Evolutionary conservation across 129 eudicot genomes (phyloP).

Genomic region (Flaveria linearis): DNA sequence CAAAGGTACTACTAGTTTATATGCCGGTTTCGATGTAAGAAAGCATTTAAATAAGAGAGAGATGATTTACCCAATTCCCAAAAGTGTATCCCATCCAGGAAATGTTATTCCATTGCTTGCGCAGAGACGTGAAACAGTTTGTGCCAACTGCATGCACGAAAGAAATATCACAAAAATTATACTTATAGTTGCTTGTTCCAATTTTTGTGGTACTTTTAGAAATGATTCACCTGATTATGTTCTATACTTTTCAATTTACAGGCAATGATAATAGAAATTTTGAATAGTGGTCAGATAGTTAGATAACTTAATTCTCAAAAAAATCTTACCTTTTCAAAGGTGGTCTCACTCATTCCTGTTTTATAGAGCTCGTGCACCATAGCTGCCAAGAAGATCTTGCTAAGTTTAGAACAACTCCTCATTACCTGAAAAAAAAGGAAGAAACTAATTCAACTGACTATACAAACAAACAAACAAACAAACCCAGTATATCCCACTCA

Average conservation of each 20-base stretch:
- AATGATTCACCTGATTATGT: neutral
- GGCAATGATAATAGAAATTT: neutral
- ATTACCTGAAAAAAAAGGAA: slow-evolving; percentile 57
- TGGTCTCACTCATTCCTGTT: slow-evolving; percentile 98
- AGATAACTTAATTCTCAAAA: neutral
- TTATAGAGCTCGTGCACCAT: slow-evolving; percentile 94
- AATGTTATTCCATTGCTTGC: slow-evolving; percentile 76
- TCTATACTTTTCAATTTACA: neutral
- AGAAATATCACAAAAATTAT: slow-evolving; percentile 8
- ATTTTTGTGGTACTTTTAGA: neutral
- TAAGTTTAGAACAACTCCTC: slow-evolving; percentile 67
- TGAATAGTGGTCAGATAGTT: neutral
- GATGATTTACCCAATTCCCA: slow-evolving; percentile 72
- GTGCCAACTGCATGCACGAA: slow-evolving; percentile 68
- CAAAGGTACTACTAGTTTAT: neutral
- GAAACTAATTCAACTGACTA: slow-evolving; percentile 7
- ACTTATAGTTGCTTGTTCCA: neutral
- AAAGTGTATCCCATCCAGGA: slow-evolving; percentile 92
- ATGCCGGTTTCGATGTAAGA: neutral
- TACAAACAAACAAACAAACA: too few species aligned
- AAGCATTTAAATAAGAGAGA: neutral
- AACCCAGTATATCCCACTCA: too few species aligned
- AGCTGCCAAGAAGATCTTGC: slow-evolving; percentile 91
- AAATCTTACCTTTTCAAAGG: slow-evolving; percentile 85
- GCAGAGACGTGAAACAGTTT: slow-evolving; percentile 72